phyloP scores from a whole-genome alignment of 352 stramenopile species.

The Halophytophthora polymorphica region DNA sequence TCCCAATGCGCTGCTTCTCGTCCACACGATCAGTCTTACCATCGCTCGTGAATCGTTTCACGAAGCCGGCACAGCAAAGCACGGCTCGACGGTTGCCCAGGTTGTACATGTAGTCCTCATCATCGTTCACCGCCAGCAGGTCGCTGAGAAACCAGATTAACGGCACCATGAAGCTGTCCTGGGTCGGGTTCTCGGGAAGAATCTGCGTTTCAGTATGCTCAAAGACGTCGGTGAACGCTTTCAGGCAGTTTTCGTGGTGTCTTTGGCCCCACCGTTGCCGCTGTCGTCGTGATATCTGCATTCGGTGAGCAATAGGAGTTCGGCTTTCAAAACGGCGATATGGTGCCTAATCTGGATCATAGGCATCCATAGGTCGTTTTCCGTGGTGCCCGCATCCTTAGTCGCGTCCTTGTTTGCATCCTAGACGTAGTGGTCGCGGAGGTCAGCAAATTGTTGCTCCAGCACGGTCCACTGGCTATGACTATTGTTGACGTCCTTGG shows the following conservation, averaged over 20 bases:
- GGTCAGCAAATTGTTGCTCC: too few relatives aligned
- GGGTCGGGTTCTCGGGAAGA: constrained; percentile 37
- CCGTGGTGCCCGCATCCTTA: too few relatives aligned
- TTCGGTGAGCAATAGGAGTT: constrained; percentile 29
- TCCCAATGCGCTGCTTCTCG: constrained; percentile 50
- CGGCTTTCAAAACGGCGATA: constrained; percentile 25
- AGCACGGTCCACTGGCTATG: too few relatives aligned
- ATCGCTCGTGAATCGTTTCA: constrained; percentile 43
- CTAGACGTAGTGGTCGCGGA: too few relatives aligned
- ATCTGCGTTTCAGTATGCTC: constrained; percentile 37
- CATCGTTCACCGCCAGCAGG: not conserved
- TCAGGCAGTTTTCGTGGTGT: constrained; percentile 28
- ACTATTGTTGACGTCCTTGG: too few relatives aligned
- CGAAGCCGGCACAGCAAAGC: constrained; percentile 40
- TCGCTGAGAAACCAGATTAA: constrained; percentile 48
- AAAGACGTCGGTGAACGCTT: constrained; percentile 38
- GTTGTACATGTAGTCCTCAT: constrained; percentile 22
- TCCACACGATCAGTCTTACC: constrained; percentile 52
- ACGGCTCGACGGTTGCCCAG: constrained; percentile 64
- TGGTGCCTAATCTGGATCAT: constrained; percentile 23
- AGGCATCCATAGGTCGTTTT: too few relatives aligned
- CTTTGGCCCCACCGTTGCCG: constrained; percentile 23
- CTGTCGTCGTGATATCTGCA: constrained; percentile 21
- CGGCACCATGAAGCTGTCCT: constrained; percentile 50
- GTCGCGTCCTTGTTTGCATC: too few relatives aligned